phyloP scores from a whole-genome alignment of 192 early-diverging fungal genomes.

The Gigaspora rosea region DNA sequence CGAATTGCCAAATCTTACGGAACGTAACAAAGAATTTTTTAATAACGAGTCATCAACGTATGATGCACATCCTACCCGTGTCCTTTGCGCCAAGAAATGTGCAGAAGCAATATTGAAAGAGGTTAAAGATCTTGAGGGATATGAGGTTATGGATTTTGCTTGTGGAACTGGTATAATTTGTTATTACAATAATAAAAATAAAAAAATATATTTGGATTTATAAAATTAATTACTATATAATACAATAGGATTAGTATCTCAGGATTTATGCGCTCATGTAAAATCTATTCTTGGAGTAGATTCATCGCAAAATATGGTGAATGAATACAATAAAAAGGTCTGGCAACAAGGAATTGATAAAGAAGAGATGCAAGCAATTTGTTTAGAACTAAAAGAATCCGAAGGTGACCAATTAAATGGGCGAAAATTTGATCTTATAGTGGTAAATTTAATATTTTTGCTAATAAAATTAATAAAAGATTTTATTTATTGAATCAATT shows the following conservation, averaged over 20 bases:
- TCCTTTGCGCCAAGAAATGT: conserved; percentile 8
- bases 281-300: conserved; percentile 28
- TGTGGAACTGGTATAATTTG: conserved; percentile 27
- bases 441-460: conserved; percentile 3
- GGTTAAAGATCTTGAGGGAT: conserved; percentile 1
- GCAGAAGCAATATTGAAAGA: conserved; percentile 15
- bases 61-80: background rate
- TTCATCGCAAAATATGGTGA: conserved; percentile 10
- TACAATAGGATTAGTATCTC: conserved; percentile 22
- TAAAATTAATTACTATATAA: background rate
- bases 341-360: conserved; percentile 28
- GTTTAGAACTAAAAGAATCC: conserved; percentile 14
- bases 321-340: conserved; percentile 26
- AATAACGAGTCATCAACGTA: background rate
- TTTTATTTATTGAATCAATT: background rate
- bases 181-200: background rate
- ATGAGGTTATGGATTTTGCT: conserved; percentile 29
- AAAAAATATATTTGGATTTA: too few relatives aligned
- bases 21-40: conserved; percentile 1
- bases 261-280: conserved; percentile 7
- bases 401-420: conserved; percentile 29
- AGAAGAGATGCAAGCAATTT: conserved; percentile 32
- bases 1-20: too few relatives aligned
- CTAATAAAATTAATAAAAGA: background rate
- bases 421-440: conserved; percentile 28